Base-by-base conservation (phyloP, 2,329 filamentous ascomycete species). In the Trichophyton simii region DNA sequence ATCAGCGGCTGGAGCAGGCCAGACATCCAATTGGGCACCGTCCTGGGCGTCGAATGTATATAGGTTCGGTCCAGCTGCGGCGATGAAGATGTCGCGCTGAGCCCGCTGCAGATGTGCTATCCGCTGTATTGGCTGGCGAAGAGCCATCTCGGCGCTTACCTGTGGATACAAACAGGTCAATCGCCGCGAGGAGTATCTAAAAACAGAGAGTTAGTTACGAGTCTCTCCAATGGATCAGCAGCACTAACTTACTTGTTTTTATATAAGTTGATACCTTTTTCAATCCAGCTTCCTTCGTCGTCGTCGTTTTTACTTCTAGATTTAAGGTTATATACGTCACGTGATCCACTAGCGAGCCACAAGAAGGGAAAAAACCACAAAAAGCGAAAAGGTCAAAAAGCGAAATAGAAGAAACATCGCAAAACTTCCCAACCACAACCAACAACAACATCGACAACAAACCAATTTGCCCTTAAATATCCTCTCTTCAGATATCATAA, bases 401-500 rank as follows among this genome's bases (percentile, higher is more conserved):
- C n/a, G 54, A 57, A 22, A 25, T 5, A 36, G 54, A 36, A 22
- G 5, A 28, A n/a, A 57, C 28, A 57, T 15, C 54, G 9, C 25
- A 44, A 44, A 44, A 15, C 41, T 15, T 28, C 28, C 54, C 6
- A 28, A 31, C 28, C 28, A 31, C 28, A 31, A 57, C 7, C 54
- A 41, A 38, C 31, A 13, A 42, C 55, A 5, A 25, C n/a, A 25
- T 42, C 55, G 6, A 22, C 38, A 6, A 41, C 11, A 9, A 58
- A 18, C 25, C n/a, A 18, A 42, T 89, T 95, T 75, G 75, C 87
- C 91, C 91, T 96, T 91, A 96, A 96, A 96, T 79, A 95, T 89
- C 91, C 91, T 95, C 85, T 88, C 89, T 94, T 94, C 89, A 90
- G 75, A 13, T 72, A 72, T 69, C 68, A 83, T 80, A 95, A 95